Evolutionary conservation across 2,329 filamentous ascomycete species (phyloP).

Genomic region (Magnaporthales sp.): DNA sequence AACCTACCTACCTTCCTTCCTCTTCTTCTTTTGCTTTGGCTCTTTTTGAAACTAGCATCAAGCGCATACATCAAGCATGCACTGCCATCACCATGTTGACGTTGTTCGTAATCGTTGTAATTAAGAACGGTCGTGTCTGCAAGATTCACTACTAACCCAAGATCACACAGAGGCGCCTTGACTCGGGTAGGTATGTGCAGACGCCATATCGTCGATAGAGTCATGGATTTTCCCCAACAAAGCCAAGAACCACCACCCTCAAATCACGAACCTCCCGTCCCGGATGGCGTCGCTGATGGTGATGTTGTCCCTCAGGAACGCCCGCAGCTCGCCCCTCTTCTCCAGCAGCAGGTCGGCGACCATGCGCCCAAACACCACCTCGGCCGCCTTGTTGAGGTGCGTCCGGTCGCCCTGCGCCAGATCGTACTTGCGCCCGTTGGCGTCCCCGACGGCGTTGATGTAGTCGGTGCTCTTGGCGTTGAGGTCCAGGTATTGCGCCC

Average conservation of each 20-base stretch:
- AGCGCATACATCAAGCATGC: too few relatives aligned
- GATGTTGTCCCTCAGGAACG: neutral
- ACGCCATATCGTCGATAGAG: neutral
- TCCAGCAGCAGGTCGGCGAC: constrained; percentile 39
- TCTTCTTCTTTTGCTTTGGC: too few relatives aligned
- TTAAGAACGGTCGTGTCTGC: too few relatives aligned
- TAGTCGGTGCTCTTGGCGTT: constrained; percentile 40
- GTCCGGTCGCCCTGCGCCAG: constrained; percentile 38
- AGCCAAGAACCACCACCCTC: neutral
- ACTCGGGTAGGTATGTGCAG: too few relatives aligned
- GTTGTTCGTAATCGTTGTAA: too few relatives aligned
- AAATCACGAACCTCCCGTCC: constrained; percentile 2
- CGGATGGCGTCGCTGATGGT: constrained; percentile 3
- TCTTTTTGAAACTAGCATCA: too few relatives aligned
- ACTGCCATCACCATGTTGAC: too few relatives aligned
- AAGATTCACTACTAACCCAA: too few relatives aligned
- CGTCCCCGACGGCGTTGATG: constrained; percentile 38
- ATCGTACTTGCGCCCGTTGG: constrained; percentile 37
- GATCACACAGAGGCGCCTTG: too few relatives aligned
- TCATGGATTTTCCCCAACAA: neutral
- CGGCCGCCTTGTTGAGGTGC: constrained; percentile 44
- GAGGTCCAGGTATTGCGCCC: constrained; percentile 34
- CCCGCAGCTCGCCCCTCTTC: constrained; percentile 7
- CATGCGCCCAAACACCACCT: constrained; percentile 46
- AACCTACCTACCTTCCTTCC: too few relatives aligned